Conservation (phyloP, 108 stramenopile genomes). For the Epipyxis sp. region DNA sequence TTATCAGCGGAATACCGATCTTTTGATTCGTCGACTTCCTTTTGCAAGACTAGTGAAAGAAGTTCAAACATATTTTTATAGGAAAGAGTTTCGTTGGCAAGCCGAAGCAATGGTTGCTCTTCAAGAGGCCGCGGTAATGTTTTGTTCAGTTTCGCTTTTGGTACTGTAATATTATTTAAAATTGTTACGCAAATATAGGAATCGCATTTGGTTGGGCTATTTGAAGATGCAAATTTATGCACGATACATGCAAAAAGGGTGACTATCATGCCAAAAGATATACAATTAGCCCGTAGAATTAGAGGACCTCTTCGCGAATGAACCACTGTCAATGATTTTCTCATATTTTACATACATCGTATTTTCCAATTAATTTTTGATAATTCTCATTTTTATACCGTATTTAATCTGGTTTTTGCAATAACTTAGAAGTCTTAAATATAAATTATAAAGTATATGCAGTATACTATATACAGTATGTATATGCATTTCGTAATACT, state of each 20-base stretch:
- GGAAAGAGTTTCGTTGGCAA: constrained; percentile 94
- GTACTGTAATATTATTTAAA: constrained; percentile 65
- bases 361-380: too few species aligned
- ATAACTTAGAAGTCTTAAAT: too few species aligned
- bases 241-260: constrained; percentile 58
- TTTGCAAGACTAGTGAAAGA: constrained; percentile 86
- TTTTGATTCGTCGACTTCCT: constrained; percentile 61
- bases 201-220: constrained; percentile 30
- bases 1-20: constrained; percentile 73
- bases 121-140: constrained; percentile 64
- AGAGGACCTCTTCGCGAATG: constrained; percentile 35
- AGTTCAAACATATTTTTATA: constrained; percentile 88
- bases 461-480: too few species aligned
- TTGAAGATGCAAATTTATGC: constrained; percentile 53
- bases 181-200: constrained; percentile 5
- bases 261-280: constrained; percentile 53
- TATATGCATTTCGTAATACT: too few species aligned
- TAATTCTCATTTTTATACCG: too few species aligned
- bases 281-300: constrained; percentile 55
- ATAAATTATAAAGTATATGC: too few species aligned
- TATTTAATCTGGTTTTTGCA: too few species aligned
- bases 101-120: constrained; percentile 80
- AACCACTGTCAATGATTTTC: too few species aligned
- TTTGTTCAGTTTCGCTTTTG: too few species aligned
- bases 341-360: too few species aligned